Percentiles rank a stretch among this genome's conserved stretches.
phyloP scores from a whole-genome alignment of 148 eudicot species.

The Nepenthes gracilis region DNA sequence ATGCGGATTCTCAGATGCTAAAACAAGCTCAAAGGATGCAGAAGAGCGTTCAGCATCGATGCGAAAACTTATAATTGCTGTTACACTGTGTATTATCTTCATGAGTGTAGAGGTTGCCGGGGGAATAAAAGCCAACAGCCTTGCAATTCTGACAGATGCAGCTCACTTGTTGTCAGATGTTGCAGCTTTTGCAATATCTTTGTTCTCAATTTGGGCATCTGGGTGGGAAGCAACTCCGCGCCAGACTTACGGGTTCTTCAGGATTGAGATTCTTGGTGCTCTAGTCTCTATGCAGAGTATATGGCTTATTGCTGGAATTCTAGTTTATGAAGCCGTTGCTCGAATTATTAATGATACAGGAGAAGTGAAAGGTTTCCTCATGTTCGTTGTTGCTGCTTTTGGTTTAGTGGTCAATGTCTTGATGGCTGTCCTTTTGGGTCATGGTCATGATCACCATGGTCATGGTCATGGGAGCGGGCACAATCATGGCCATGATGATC shows the following conservation, averaged over 20 bases:
- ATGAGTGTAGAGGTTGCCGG: slow-evolving; percentile 43
- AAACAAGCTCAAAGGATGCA: slow-evolving; percentile 24
- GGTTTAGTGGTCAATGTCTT: slow-evolving; percentile 35
- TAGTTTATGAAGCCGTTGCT: slow-evolving; percentile 45
- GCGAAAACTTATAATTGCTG: slow-evolving; percentile 36
- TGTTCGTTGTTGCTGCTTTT: slow-evolving; percentile 43
- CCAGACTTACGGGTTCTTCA: slow-evolving; percentile 44
- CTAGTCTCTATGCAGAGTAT: slow-evolving; percentile 40
- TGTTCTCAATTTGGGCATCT: slow-evolving; percentile 43
- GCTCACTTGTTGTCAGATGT: slow-evolving; percentile 47
- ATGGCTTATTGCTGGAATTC: slow-evolving; percentile 45
- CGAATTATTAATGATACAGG: slow-evolving; percentile 29
- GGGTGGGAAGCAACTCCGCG: slow-evolving; percentile 55
- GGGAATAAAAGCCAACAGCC: slow-evolving; percentile 45
- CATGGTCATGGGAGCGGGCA: slow-evolving; percentile 7
- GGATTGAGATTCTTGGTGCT: slow-evolving; percentile 46
- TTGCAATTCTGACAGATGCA: slow-evolving; percentile 42
- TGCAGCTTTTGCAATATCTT: slow-evolving; percentile 47
- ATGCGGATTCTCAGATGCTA: slow-evolving; percentile 42
- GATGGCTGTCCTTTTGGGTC: slow-evolving; percentile 33
- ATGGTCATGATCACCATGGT: slow-evolving; percentile 13
- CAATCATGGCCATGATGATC: slow-evolving; percentile 1
- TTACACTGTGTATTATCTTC: slow-evolving; percentile 30
- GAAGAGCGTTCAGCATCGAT: slow-evolving; percentile 37
- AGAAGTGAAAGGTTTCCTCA: slow-evolving; percentile 37